Evolutionary conservation across 1,139 yeast species (phyloP).

Genomic region (Blastobotrys raffinosifermentans): DNA sequence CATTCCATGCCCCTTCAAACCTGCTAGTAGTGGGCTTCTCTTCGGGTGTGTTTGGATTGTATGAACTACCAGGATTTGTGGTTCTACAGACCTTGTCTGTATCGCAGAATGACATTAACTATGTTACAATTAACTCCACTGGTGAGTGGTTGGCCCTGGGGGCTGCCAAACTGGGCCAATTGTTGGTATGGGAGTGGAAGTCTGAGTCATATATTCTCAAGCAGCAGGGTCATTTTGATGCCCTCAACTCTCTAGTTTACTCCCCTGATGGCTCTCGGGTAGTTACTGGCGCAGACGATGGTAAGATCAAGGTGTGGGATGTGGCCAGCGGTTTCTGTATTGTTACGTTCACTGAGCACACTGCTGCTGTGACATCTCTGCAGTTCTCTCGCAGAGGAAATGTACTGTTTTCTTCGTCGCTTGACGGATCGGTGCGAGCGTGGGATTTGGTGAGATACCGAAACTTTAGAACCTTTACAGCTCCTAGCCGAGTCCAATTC

Average conservation of each 20-base stretch:
- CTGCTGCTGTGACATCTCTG: constrained; percentile 82
- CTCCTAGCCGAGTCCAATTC: constrained; percentile 82
- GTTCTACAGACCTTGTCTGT: constrained; percentile 81
- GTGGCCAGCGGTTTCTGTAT: constrained; percentile 87
- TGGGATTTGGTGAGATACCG: constrained; percentile 93
- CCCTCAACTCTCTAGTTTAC: constrained; percentile 75
- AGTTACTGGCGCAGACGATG: constrained; percentile 95
- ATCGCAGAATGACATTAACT: constrained; percentile 86
- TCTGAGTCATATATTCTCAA: constrained; percentile 90
- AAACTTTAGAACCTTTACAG: constrained; percentile 90
- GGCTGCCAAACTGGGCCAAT: constrained; percentile 83
- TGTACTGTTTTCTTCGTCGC: constrained; percentile 81
- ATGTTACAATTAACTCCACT: constrained; percentile 68
- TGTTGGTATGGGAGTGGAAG: constrained; percentile 97
- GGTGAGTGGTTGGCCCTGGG: constrained; percentile 99
- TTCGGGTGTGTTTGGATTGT: constrained; percentile 88
- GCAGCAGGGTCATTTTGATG: constrained; percentile 96
- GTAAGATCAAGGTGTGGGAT: constrained; percentile 96
- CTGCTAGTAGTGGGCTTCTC: constrained; percentile 83
- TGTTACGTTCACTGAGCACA: constrained; percentile 86
- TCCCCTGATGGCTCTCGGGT: constrained; percentile 94
- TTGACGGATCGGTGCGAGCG: constrained; percentile 96
- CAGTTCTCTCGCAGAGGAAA: constrained; percentile 84
- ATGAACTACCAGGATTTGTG: constrained; percentile 74
- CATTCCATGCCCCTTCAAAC: constrained; percentile 70